These are phyloP conservation scores for Chaetomium tenue DNA, from an alignment of 495 filamentous ascomycete species.

Conservation along the genomic window DNA sequence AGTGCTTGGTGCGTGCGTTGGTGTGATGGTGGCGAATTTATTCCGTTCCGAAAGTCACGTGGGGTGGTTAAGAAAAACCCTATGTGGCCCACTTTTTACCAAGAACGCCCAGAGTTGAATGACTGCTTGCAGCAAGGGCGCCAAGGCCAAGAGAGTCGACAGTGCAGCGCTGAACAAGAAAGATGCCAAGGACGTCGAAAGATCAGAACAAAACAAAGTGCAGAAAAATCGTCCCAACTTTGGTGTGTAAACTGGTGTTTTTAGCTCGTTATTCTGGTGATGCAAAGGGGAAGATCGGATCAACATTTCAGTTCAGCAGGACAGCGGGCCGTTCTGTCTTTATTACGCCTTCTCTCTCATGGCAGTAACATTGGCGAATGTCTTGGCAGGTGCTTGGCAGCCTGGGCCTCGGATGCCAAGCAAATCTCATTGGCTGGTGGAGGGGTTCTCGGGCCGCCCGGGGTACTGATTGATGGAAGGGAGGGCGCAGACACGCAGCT, in stretches of 20 bases:
- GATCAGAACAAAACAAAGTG: not conserved
- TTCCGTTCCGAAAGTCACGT: constrained; percentile 15
- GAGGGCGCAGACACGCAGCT: not conserved
- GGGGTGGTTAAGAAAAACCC: constrained; percentile 18
- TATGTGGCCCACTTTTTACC: constrained; percentile 26
- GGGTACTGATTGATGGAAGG: constrained; percentile 27
- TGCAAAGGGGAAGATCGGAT: constrained; percentile 39
- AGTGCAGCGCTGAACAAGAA: constrained; percentile 13
- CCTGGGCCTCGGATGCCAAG: constrained; percentile 36
- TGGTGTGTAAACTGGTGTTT: not conserved
- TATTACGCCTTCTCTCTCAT: constrained; percentile 45
- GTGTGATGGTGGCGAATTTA: not conserved
- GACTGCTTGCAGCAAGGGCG: constrained; percentile 18
- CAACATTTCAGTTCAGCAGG: constrained; percentile 32
- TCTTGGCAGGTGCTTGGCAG: constrained; percentile 48
- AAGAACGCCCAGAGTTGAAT: constrained; percentile 26
- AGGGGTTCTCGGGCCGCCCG: constrained; percentile 23
- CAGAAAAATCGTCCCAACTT: constrained; percentile 23
- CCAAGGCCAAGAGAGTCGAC: constrained; percentile 21
- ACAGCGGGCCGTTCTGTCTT: constrained; percentile 47
- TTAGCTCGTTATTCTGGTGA: not conserved
- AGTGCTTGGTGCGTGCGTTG: not conserved
- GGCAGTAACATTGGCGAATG: constrained; percentile 47
- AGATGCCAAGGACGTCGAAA: constrained; percentile 9
- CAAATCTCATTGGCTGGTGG: constrained; percentile 28